Evolutionary conservation across 495 filamentous ascomycete species (phyloP).

Genomic region (Penicillium angulare): DNA sequence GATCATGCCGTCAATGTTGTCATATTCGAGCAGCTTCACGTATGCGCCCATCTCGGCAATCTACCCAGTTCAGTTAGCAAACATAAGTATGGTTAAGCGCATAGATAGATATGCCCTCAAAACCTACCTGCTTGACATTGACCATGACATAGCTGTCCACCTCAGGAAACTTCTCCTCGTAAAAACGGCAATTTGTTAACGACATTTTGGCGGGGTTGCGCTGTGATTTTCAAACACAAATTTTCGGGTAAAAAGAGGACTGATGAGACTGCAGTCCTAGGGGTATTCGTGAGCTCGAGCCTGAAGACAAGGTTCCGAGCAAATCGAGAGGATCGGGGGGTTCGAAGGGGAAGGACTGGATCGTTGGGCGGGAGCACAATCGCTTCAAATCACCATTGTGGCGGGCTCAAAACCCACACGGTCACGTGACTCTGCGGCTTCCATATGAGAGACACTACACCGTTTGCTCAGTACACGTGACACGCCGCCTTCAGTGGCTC

Average conservation of each 20-base stretch:
- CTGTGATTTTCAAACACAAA: slow-evolving; percentile 29
- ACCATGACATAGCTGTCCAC: slow-evolving; percentile 99
- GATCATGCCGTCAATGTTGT: slow-evolving; percentile 99
- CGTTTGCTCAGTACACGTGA: slow-evolving; percentile 26
- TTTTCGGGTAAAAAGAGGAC: slow-evolving; percentile 12
- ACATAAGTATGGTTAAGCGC: not conserved
- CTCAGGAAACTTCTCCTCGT: slow-evolving; percentile 97
- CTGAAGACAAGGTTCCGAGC: slow-evolving; percentile 7
- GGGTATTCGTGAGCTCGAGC: slow-evolving; percentile 8
- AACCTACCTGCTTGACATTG: slow-evolving; percentile 84
- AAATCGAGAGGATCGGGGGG: slow-evolving; percentile 7
- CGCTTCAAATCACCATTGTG: slow-evolving; percentile 42
- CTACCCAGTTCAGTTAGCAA: slow-evolving; percentile 39
- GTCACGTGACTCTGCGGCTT: not conserved
- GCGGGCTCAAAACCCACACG: slow-evolving; percentile 49
- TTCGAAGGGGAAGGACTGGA: slow-evolving; percentile 4
- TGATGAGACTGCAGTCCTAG: slow-evolving; percentile 21
- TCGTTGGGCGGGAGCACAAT: slow-evolving; percentile 33
- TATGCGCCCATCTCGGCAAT: slow-evolving; percentile 99
- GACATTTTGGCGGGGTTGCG: slow-evolving; percentile 73
- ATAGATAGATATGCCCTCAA: not conserved
- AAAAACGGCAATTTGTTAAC: slow-evolving; percentile 97
- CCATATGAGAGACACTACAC: too few relatives aligned
- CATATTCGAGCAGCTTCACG: slow-evolving; percentile 98
- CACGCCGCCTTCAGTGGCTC: slow-evolving; percentile 27